Base-by-base conservation (phyloP, 2,329 filamentous ascomycete species). In the Lecanicillium sp. region DNA sequence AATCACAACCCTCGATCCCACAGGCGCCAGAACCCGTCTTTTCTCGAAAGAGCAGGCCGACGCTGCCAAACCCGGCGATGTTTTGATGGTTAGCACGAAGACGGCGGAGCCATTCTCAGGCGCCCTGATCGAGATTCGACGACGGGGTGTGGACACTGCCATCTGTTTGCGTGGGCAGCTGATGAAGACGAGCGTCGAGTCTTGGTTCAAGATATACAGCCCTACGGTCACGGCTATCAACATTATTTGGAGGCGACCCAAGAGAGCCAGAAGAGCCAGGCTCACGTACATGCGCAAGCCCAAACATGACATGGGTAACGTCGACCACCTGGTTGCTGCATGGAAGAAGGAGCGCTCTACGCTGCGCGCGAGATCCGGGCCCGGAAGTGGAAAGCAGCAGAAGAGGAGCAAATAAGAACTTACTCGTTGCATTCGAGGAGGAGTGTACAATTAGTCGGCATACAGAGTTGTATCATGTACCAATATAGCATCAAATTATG, bases 181-280 rank as follows among this genome's bases (percentile, higher is more conserved):
- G 58, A 90, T 88, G 56, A 81, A 87, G 58, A 81, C 94, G 6
- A 87, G 88, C 52, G 88, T 95, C 51, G 93, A 98, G 78, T 93
- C 95, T 88, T 95, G 89, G 84, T 90, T 87, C 69, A 98, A 98
- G 75, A 76, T 97, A 51, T 97, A 93, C 74, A 87, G 82, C 62
- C 91, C 91, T 52, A 86, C 87, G 62, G 85, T 97, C 26, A 82
- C 86, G 63, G 88, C 87, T 54, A 89, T 98, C 61, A 91, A 98
- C 70, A 85, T 98, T 58, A 87, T 97, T 67, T 88, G 95, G 79
- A 77, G 91, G 59, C 78, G 81, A 54, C 77, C 80, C 62, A 93
- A 90, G 84, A 81, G 89, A 66, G 88, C 89, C 55, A 84, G 90
- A 64, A 81, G 93, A 60, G 91, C 90, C 21, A 78, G 89, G 57